Evolutionary conservation across 768 basidiomycete species (phyloP).

Genomic region (Lactarius hengduanensis): DNA sequence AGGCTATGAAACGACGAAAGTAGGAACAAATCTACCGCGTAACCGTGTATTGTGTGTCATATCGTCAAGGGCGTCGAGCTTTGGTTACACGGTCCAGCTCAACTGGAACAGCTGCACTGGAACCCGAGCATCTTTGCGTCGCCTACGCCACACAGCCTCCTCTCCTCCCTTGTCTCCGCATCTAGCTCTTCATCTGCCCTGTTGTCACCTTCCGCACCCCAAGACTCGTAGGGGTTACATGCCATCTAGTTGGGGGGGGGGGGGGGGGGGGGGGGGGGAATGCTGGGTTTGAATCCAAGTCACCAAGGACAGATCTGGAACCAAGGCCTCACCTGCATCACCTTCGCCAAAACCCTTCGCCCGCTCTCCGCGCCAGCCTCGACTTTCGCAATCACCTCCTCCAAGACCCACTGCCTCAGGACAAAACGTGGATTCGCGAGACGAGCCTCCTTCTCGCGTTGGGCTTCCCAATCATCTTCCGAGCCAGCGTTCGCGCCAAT

Average conservation of each 20-base stretch:
- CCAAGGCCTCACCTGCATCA: slow-evolving; percentile 63
- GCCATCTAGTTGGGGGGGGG: slow-evolving; percentile 63
- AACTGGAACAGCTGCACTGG: slow-evolving; percentile 93
- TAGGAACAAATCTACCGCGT: not conserved
- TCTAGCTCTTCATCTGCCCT: slow-evolving; percentile 46
- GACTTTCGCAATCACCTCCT: slow-evolving; percentile 82
- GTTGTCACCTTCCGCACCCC: slow-evolving; percentile 72
- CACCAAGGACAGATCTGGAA: not conserved
- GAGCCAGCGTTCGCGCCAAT: slow-evolving; percentile 42
- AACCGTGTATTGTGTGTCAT: not conserved
- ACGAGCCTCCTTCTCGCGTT: slow-evolving; percentile 43
- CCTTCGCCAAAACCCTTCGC: slow-evolving; percentile 70
- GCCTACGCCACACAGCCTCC: slow-evolving; percentile 75
- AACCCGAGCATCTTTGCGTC: slow-evolving; percentile 77
- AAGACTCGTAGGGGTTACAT: slow-evolving; percentile 76
- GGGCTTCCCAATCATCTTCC: slow-evolving; percentile 30
- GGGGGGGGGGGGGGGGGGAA: not conserved
- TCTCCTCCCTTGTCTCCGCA: slow-evolving; percentile 65
- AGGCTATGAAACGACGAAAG: not conserved
- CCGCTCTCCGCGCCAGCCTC: slow-evolving; percentile 64
- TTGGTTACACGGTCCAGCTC: slow-evolving; percentile 23
- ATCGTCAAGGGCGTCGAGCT: not conserved
- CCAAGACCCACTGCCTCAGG: slow-evolving; percentile 92
- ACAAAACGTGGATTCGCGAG: slow-evolving; percentile 88
- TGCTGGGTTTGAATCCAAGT: not conserved